These are phyloP conservation scores for Cynanchum wilfordii DNA, from an alignment of 257 asterid genomes.

Conservation along the genomic window DNA sequence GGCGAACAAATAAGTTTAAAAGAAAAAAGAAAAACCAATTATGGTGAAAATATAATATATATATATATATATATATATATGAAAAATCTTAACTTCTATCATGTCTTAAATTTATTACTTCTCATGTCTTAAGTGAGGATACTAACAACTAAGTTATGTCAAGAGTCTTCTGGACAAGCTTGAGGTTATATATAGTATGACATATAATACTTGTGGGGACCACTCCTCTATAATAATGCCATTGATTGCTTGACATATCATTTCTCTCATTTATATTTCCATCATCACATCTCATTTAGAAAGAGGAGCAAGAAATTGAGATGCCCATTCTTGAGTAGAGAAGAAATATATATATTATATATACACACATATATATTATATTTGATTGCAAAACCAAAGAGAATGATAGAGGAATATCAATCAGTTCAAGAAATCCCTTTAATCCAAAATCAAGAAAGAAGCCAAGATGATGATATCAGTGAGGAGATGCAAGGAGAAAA, in stretches of 20 bases:
- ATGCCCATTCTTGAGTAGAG: background rate
- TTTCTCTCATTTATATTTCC: background rate
- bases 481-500: background rate
- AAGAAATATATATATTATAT: too few species aligned
- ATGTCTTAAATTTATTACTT: too few species aligned
- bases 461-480: constrained; percentile 7
- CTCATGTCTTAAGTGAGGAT: too few species aligned
- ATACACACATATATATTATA: too few species aligned
- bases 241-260: background rate
- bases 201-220: constrained; percentile 1
- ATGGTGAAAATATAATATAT: too few species aligned
- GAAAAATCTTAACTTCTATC: too few species aligned
- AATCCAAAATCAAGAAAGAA: constrained; percentile 14
- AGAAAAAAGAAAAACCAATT: too few species aligned
- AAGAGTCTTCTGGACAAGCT: too few species aligned
- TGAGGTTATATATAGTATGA: background rate
- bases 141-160: too few species aligned
- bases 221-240: background rate
- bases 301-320: background rate
- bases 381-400: constrained; percentile 2
- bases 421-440: constrained; percentile 19
- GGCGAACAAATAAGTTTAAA: too few species aligned
- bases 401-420: constrained; percentile 21
- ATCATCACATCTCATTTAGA: background rate
- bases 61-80: too few species aligned